Evolutionary conservation across 2,329 filamentous ascomycete genomes (phyloP), one percentile per base, ranked within the genome.

Genomic region (Capronia americana): DNA sequence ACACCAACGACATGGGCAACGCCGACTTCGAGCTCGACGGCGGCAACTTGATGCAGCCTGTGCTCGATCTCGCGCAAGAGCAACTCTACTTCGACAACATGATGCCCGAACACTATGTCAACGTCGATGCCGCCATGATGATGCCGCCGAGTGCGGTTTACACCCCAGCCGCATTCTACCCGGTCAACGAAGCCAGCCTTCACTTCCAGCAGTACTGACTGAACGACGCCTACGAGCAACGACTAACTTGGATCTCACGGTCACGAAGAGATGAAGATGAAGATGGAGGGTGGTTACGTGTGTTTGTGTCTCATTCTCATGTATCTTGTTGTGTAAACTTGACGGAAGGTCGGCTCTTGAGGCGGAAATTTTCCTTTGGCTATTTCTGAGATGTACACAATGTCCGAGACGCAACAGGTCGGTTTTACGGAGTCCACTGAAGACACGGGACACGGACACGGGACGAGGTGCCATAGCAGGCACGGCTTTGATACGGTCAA

Each of bases 51-150:
- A 24, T 61, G 48, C 46, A 41, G 23, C 48, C 57, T 8, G 44
- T 59, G 46, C 38, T 50, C 10, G 54, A 53, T 12, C 17, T 64
- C 17, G n/a, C 41, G 28, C 26, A 58, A 50, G 66, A 68, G n/a
- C 55, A 62, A 20, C 23, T 68, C 12, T 65, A 57, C 24, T 64
- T 48, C 46, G 66, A 57, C 26, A 57, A 65, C 41, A 56, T 58
- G 11, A 30, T 67, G n/a, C 30, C 51, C 38, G 41, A 63, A 3
- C 38, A 41, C 28, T 66, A 26, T 30, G 58, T 24, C 58, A 26
- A 61, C 20, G 56, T 60, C 50, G 32, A 55, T 28, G 14, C 26
- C 51, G 11, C 51, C 34, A 34, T 60, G 57, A 50, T 48, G 38
- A 20, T 55, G 51, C 30, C 58, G 34, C 26, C 28, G 17, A 62